These are phyloP conservation scores for Drechslerella stenobrocha DNA, from an alignment of 2,329 filamentous ascomycete genomes.

Conservation along the genomic window DNA sequence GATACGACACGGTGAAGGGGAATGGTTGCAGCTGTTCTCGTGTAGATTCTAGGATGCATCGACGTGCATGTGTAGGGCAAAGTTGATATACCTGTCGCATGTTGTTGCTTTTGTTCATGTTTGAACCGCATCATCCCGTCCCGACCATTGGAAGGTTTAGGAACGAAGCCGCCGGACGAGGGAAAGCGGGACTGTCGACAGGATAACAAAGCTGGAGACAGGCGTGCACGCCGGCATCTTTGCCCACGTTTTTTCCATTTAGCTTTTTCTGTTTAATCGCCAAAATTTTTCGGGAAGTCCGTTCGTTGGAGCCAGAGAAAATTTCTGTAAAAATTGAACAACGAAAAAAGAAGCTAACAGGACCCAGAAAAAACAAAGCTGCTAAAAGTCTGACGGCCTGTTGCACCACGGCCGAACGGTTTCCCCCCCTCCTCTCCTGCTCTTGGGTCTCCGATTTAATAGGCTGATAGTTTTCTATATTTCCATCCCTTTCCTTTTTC, in stretches of 20 bases:
- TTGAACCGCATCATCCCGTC: constrained; percentile 15
- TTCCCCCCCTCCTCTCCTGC: constrained; percentile 28
- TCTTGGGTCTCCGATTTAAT: constrained; percentile 44
- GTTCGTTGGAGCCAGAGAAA: constrained; percentile 27
- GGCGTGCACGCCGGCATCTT: constrained; percentile 46
- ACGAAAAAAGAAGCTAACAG: constrained; percentile 40
- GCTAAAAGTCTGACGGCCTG: constrained; percentile 37
- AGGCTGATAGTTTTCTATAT: constrained; percentile 29
- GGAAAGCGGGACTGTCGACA: constrained; percentile 44
- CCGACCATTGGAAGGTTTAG: constrained; percentile 41
- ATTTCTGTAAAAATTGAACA: constrained; percentile 20
- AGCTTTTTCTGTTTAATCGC: constrained; percentile 28
- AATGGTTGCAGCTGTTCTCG: constrained; percentile 19
- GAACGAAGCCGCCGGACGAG: constrained; percentile 33
- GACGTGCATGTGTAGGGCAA: background rate
- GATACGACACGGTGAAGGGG: constrained; percentile 28
- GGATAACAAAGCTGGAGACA: constrained; percentile 17
- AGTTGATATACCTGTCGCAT: constrained; percentile 19
- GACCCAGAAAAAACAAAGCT: constrained; percentile 9
- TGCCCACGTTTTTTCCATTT: constrained; percentile 43
- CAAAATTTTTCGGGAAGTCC: constrained; percentile 47
- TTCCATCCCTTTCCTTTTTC: constrained; percentile 32
- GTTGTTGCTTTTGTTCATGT: constrained; percentile 34
- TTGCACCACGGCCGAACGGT: constrained; percentile 43
- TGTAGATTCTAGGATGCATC: background rate